A percentile compares a stretch with the other conserved stretches of the same genome.
Conservation (phyloP, 345 rosid species). For the Crucihimalaya himalaica region DNA sequence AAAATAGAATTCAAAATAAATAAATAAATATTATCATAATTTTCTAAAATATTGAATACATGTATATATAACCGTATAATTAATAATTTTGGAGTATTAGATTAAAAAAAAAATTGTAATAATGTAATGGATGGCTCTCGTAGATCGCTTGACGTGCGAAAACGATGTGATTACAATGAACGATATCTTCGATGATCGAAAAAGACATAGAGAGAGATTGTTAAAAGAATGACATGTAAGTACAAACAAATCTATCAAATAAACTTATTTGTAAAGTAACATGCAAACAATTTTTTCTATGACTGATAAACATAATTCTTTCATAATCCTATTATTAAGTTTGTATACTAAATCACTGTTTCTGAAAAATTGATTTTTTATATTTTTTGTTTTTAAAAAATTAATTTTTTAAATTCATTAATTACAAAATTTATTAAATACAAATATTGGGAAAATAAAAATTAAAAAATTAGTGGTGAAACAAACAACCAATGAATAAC, state of each 20-base stretch:
- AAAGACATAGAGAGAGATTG: not conserved
- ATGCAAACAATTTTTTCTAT: not conserved
- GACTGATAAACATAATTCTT: not conserved
- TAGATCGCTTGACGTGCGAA: not conserved
- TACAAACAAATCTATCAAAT: not conserved
- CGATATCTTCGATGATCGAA: not conserved
- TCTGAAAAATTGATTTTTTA: no score
- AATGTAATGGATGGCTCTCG: not conserved
- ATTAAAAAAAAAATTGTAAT: no score
- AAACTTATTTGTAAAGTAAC: constrained; percentile 3
- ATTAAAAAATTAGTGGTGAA: no score
- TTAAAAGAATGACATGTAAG: not conserved
- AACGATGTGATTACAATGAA: not conserved
- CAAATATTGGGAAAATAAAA: no score
- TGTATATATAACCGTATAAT: not conserved
- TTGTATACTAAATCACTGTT: no score
- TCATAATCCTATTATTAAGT: no score
- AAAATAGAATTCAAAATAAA: not conserved
- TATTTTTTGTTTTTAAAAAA: no score
- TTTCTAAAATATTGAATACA: no score
- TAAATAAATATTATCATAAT: no score
- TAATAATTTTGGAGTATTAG: not conserved
- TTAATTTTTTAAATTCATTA: no score
- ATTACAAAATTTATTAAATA: no score
- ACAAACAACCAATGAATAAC: no score